Base-by-base conservation (phyloP, 2,329 filamentous ascomycete genomes). In the Rutstroemia sp. region DNA sequence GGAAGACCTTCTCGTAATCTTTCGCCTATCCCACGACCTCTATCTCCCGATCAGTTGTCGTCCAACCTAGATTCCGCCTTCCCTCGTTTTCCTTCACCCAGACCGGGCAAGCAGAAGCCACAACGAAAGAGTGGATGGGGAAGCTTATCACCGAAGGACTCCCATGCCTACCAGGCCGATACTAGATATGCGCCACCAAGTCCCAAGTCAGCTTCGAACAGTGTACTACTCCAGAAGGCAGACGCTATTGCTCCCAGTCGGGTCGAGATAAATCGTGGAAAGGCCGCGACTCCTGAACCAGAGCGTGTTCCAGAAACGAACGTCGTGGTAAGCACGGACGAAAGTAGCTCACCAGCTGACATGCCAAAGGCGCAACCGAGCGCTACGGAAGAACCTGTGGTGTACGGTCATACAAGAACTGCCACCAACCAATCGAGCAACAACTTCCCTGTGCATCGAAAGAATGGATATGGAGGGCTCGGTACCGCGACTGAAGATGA, bases 171-270 rank as follows among this genome's bases (percentile, higher is more conserved):
- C 10, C 74, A 75, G 39, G 53, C 61, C n/a, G 74, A 76, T 51
- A 64, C 70, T 39, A 68, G 65, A 58, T 77, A 76, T 64, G 76
- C 76, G 21, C 74, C 78, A 4, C 69, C 74, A 19, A 83, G 76
- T 60, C 79, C 81, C 25, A 69, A 69, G 37, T 67, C 66, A 1
- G 70, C 71, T 61, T 72, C 67, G 18, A 72, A 71, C 57, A 72
- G 69, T 49, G 74, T 70, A 52, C 65, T 89, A 27, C 65, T 87
- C 63, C 77, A 81, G 60, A 79, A 82, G 52, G 81, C 88, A 77
- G 80, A 88, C 62, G 78, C 74, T 8, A 85, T 88, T 65, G 77
- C 81, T 1, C 82, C 85, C 1, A 85, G 83, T 0, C 85, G 86
- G 0, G 88, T 89, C 63, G 81, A 83, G 61, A 69, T 77, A 34